These are phyloP conservation scores for Debaryomyces maramus DNA, from an alignment of 805 yeast genomes.

Conservation along the genomic window DNA sequence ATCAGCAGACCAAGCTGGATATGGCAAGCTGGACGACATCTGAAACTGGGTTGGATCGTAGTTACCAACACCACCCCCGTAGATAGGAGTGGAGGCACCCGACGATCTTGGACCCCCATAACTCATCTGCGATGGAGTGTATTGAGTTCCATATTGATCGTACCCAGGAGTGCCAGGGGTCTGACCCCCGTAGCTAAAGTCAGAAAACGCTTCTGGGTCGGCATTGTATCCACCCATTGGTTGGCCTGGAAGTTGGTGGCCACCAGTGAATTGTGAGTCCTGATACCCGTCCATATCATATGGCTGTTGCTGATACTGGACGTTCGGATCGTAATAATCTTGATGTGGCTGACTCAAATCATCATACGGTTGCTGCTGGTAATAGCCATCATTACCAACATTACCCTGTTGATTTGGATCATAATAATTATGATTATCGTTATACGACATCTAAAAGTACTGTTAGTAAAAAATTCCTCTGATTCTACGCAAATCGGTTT, in stretches of 20 bases:
- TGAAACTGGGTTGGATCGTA: conserved; percentile 63
- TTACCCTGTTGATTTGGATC: conserved; percentile 43
- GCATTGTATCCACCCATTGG: conserved; percentile 34
- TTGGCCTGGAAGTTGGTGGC: conserved; percentile 47
- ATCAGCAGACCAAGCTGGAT: conserved; percentile 99
- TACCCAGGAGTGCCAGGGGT: conserved; percentile 62
- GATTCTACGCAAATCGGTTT: not conserved
- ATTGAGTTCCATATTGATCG: conserved; percentile 67
- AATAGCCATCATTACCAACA: conserved; percentile 29
- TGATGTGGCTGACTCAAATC: conserved; percentile 28
- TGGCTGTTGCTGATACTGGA: conserved; percentile 51
- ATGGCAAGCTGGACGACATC: conserved; percentile 85
- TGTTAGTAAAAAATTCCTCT: conserved; percentile 5
- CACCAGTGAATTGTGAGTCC: conserved; percentile 33
- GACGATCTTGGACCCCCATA: conserved; percentile 84
- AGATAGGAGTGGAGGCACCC: conserved; percentile 93
- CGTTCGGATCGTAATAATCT: conserved; percentile 53
- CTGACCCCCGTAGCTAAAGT: conserved; percentile 58
- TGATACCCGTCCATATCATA: conserved; percentile 50
- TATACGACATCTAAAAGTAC: conserved; percentile 53
- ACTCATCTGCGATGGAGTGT: conserved; percentile 84
- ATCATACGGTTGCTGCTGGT: conserved; percentile 32
- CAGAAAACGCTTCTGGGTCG: conserved; percentile 66
- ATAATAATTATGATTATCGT: conserved; percentile 53
- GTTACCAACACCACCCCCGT: conserved; percentile 59